Base-by-base conservation (phyloP, 2,329 filamentous ascomycete species). In the Elsinoe batatas region DNA sequence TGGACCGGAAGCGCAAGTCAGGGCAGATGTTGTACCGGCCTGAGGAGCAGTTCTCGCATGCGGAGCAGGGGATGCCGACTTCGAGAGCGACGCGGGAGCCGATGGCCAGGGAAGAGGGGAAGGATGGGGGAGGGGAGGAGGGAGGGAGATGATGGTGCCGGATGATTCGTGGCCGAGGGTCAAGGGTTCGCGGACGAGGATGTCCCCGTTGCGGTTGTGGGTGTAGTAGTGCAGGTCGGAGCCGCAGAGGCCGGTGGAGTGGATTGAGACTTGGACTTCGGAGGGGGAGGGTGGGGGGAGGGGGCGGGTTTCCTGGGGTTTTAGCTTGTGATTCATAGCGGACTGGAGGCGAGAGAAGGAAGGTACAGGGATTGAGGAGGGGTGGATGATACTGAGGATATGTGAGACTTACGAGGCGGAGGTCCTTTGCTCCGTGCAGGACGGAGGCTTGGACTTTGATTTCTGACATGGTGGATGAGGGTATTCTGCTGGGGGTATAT, bases 81-180 rank as follows among this genome's bases (percentile, higher is more conserved):
- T 97, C 91, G 40, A 97, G 76, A n/a, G 91, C 90, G 17, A 96
- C 85, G 63, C 87, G 84, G 72, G 96, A 91, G 57, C 91, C 91
- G 10, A 78, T 67, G 62, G 80, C 74, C 60, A 95, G 80, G 15
- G 57, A 43, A n/a, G 62, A 54, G 36, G 67, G 63, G 2, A 60
- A 61, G 42, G 74, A 81, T 5, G 89, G 85, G 11, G 74, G 74
- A 1, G 78, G 68, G 17, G 89, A 90, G 15, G 15, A 8, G 36
- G 36, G 38, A 88, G 76, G 44, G 80, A 79, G 54, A 89, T 81
- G 38, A 97, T 78, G 26, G 87, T 85, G 58, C 90, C 91, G 7
- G 88, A 80, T 12, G 89, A 91, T 68, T 87, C 84, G 68, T 87
- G 84, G 62, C 84, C 84, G 0, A 95, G 81, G 12, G 89, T 84